A percentile compares a stretch with the other conserved stretches of the same genome.
phyloP scores from a whole-genome alignment of 345 rosid species.

The Linum lewisii region DNA sequence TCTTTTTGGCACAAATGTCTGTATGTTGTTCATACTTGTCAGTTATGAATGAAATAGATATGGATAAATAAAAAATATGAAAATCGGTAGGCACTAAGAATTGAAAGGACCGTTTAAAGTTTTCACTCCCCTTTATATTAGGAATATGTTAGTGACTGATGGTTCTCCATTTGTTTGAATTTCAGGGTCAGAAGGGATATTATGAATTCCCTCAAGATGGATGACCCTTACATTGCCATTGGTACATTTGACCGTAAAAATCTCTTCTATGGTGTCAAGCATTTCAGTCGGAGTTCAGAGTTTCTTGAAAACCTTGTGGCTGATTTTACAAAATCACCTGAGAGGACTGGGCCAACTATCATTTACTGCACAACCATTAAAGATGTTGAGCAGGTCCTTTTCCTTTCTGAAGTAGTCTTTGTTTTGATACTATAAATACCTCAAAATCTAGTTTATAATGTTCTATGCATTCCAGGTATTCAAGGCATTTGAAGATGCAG shows the following conservation, averaged over 20 bases:
- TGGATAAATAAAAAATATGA: too few species aligned
- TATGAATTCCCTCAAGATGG: constrained; percentile 31
- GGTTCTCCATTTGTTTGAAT: neutral
- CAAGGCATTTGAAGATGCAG: constrained; percentile 25
- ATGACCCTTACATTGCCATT: constrained; percentile 31
- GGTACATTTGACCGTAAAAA: constrained; percentile 45
- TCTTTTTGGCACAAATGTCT: too few species aligned
- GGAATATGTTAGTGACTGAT: neutral
- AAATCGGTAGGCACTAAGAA: too few species aligned
- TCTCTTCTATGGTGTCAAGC: constrained; percentile 40
- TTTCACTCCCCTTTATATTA: neutral
- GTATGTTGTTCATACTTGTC: too few species aligned
- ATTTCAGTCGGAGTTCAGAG: constrained; percentile 18
- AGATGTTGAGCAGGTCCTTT: constrained; percentile 32
- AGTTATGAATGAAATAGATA: too few species aligned
- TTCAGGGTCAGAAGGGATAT: constrained; percentile 36
- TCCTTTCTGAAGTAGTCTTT: neutral
- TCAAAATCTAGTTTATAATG: neutral
- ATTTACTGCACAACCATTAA: constrained; percentile 38
- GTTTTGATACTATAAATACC: constrained; percentile 1
- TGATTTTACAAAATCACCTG: constrained; percentile 28
- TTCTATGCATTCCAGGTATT: constrained; percentile 20
- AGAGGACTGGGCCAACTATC: constrained; percentile 25
- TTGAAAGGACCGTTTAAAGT: neutral
- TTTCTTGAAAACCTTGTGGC: constrained; percentile 31